Evolutionary conservation across 805 yeast species (phyloP).

Genomic region (Sungouiella blattae): DNA sequence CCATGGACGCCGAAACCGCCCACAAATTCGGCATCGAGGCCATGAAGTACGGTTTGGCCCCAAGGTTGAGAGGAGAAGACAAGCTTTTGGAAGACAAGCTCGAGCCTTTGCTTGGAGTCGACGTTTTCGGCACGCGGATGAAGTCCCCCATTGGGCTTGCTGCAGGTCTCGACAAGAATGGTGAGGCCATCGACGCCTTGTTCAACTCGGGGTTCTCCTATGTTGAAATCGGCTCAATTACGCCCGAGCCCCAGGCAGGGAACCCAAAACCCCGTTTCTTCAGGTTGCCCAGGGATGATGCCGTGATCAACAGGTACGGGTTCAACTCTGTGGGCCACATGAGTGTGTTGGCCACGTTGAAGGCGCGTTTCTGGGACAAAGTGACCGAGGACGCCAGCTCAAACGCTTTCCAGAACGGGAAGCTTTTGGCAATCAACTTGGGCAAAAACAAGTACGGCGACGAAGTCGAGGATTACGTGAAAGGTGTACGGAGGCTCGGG

Average conservation of each 20-base stretch:
- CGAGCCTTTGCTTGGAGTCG: conserved; percentile 48
- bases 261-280: conserved; percentile 92
- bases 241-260: conserved; percentile 92
- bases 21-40: conserved; percentile 71
- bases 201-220: conserved; percentile 79
- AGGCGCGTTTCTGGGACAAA: conserved; percentile 46
- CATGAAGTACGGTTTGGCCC: conserved; percentile 67
- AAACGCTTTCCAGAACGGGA: conserved; percentile 58
- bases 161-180: conserved; percentile 94
- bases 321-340: conserved; percentile 90
- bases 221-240: conserved; percentile 90
- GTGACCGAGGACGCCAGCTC: conserved; percentile 21
- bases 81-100: conserved; percentile 35
- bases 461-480: conserved; percentile 79
- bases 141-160: conserved; percentile 87
- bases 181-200: conserved; percentile 81
- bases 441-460: conserved; percentile 94
- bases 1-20: conserved; percentile 82
- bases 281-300: conserved; percentile 78
- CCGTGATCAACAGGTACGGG: conserved; percentile 93
- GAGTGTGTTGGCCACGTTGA: conserved; percentile 63
- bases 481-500: conserved; percentile 81
- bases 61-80: conserved; percentile 53
- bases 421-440: conserved; percentile 74
- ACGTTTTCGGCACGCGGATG: conserved; percentile 64